Conservation (phyloP, 2,329 filamentous ascomycete species). For the Cytospora paraplurivora region DNA sequence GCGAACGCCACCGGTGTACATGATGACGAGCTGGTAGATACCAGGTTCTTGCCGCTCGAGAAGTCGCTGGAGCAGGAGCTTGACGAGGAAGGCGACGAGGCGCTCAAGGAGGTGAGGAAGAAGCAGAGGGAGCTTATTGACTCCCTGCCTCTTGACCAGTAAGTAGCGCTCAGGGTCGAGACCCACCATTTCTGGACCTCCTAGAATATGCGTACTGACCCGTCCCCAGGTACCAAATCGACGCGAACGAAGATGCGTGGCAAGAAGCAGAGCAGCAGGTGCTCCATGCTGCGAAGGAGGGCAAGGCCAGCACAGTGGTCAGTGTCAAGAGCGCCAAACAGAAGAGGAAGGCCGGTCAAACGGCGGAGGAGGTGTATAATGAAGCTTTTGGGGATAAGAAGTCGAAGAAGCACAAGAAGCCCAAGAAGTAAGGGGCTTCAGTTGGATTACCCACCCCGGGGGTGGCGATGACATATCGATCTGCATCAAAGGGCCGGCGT, state of each 20-base stretch:
- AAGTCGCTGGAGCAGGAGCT: constrained; percentile 78
- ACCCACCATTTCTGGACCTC: background rate
- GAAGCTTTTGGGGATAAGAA: constrained; percentile 57
- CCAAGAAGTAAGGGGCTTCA: constrained; percentile 47
- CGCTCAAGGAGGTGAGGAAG: constrained; percentile 68
- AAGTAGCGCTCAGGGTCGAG: constrained; percentile 42
- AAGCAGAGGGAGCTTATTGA: constrained; percentile 89
- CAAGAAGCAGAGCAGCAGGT: constrained; percentile 77
- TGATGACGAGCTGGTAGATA: constrained; percentile 67
- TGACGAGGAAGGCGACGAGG: constrained; percentile 78
- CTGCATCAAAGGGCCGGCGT: constrained; percentile 19
- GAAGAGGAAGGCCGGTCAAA: constrained; percentile 72
- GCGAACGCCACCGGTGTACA: constrained; percentile 65
- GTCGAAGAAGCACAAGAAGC: constrained; percentile 51
- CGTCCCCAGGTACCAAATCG: constrained; percentile 63
- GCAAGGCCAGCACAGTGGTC: constrained; percentile 65
- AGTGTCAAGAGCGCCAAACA: constrained; percentile 78
- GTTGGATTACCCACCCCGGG: background rate
- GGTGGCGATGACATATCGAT: background rate
- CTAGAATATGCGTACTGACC: background rate
- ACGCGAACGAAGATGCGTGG: constrained; percentile 64
- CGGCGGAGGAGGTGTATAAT: constrained; percentile 64
- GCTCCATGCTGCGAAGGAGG: constrained; percentile 54
- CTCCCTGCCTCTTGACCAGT: constrained; percentile 85
- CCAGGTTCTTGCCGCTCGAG: constrained; percentile 70